phyloP scores from a whole-genome alignment of 106 monocot species.

The Platanthera guangdongensis region DNA sequence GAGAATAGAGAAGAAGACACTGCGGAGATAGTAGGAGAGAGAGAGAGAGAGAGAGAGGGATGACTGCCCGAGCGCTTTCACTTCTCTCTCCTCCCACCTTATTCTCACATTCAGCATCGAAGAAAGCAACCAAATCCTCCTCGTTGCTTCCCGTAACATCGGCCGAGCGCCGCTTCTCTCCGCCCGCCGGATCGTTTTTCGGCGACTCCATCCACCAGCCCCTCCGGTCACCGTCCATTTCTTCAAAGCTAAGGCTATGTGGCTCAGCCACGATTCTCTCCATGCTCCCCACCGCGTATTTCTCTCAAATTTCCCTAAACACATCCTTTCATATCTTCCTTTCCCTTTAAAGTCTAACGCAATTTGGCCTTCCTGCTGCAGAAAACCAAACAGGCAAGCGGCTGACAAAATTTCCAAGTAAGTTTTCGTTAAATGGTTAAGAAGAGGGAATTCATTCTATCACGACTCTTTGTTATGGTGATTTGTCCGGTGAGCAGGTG shows the following conservation, averaged over 20 bases:
- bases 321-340: background rate
- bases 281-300: constrained; percentile 2
- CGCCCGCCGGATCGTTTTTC: background rate
- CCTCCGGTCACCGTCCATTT: background rate
- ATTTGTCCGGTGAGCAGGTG: constrained; percentile 29
- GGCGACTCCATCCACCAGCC: background rate
- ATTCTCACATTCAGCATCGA: background rate
- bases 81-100: background rate
- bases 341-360: background rate
- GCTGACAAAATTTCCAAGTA: background rate
- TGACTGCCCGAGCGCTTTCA: constrained; percentile 4
- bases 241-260: background rate
- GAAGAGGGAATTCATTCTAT: background rate
- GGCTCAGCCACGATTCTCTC: constrained; percentile 3
- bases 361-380: background rate
- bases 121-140: background rate
- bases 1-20: too few relatives aligned
- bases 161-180: background rate
- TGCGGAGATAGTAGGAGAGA: too few relatives aligned
- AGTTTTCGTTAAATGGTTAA: background rate
- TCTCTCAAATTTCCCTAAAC: background rate
- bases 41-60: background rate
- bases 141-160: background rate
- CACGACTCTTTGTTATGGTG: background rate
- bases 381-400: background rate